Base-by-base conservation (phyloP, 192 early-diverging fungal genomes). In the Jimgerdemannia lactiflua region DNA sequence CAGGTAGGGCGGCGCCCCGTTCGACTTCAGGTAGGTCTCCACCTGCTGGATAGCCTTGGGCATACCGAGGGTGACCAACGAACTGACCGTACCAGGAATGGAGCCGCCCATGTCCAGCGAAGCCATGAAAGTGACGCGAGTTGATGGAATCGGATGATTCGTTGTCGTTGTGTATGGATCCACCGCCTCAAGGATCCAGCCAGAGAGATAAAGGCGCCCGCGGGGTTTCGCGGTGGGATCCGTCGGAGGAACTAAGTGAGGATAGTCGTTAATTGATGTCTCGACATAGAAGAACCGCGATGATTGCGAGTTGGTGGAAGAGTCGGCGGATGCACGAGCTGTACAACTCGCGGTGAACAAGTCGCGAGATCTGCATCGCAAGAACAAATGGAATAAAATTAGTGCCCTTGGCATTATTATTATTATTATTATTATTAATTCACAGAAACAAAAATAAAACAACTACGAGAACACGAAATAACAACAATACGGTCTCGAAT, bases 81-180 rank as follows among this genome's bases (percentile, higher is more conserved):
- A 83, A 42, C 86, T 87, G 39, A 87, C 69, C 64, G 81, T 78
- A 6, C 83, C 74, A 18, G 86, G 86, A 10, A 87, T 79, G 7
- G 80, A 82, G 6, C 78, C 74, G 9, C 86, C 86, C 9, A 87
- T 71, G 66, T 87, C 86, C 63, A 85, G 63, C 9, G 84, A 80
- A 4, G 77, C 78, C 66, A 87, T 83, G 44, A 77, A 85, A 0
- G 86, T 87, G 20, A 82, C 86, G 2, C 84, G 84, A 4, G 81
- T 85, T 3, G 86, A 87, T 4, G 84, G 84, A 63, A 87, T 87
- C 10, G 83, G 86, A 73, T 87, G 86, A 19, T 80, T 87, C 40
- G 80, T 81, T 4, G 82, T 87, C 40, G 80, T 81, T 4, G 82
- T 87, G 40, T 87, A 87, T 3, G 86, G 86, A 65, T 87, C 86